A percentile compares a stretch with the other conserved stretches of the same genome.
Conservation (phyloP, 768 basidiomycete genomes). For the Infundibulicybe gibba region DNA sequence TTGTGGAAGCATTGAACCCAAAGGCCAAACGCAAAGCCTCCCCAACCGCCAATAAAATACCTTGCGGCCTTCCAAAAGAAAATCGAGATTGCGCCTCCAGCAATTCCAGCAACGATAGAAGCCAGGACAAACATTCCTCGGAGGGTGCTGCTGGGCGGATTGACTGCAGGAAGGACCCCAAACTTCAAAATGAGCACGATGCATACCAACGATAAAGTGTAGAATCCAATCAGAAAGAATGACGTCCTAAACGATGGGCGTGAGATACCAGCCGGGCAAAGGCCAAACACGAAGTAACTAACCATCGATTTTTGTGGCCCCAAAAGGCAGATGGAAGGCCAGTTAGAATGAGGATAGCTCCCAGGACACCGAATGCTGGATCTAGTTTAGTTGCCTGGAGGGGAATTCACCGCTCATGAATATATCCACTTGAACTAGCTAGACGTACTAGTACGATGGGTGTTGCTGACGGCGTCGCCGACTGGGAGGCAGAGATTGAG, state of each 20-base stretch:
- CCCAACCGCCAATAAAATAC: conserved; percentile 80
- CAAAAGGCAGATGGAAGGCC: conserved; percentile 88
- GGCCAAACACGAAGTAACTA: conserved; percentile 19
- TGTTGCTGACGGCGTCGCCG: conserved; percentile 40
- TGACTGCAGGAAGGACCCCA: conserved; percentile 81
- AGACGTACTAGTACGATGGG: conserved; percentile 37
- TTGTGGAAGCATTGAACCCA: conserved; percentile 85
- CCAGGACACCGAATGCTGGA: conserved; percentile 87
- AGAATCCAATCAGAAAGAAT: conserved; percentile 91
- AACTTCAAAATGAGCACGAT: conserved; percentile 85
- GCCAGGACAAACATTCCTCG: conserved; percentile 91
- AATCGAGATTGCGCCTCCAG: conserved; percentile 81
- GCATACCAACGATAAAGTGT: conserved; percentile 82
- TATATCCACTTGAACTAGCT: background rate
- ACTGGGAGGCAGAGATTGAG: conserved; percentile 37
- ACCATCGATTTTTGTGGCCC: conserved; percentile 97
- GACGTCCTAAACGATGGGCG: conserved; percentile 61
- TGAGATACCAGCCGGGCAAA: conserved; percentile 3
- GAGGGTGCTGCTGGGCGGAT: conserved; percentile 73
- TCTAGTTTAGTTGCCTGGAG: conserved; percentile 64
- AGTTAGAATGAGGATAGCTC: conserved; percentile 83
- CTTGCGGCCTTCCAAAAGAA: conserved; percentile 92
- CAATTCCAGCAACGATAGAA: conserved; percentile 72
- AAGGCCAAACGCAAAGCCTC: conserved; percentile 82
- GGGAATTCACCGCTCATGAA: conserved; percentile 26